Base-by-base conservation (phyloP, 208 protist species). In the Trypanosoma scelopori region DNA sequence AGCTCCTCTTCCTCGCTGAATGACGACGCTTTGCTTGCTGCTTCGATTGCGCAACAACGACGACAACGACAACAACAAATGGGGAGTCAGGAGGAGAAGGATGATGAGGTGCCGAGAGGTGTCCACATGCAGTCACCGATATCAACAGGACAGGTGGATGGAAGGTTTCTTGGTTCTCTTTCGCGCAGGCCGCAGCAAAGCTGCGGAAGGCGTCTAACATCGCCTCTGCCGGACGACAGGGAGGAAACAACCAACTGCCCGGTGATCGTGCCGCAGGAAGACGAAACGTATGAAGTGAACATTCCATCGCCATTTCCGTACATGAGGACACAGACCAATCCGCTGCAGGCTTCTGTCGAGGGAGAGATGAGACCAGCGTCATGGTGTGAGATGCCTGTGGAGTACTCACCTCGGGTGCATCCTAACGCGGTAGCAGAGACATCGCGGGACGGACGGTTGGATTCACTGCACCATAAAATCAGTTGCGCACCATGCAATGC, bases 151-250 rank as follows among this genome's bases (percentile, higher is more conserved):
- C 43, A 16, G 11, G 27, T 16, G 5, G 5, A 50, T 50, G 27
- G 12, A 50, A 16, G 13, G 9, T 18, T 15, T 62, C 25, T 18
- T 9, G 18, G 25, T 7, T 27, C 22, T 32, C 15, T 27, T 1
- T 51, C 35, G 30, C 16, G 28, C 49, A 43, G 27, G 39, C 22
- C 27, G 18, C 4, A 41, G 27, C 58, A 55, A 22, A 28, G n/a
- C 3, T 28, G 23, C 12, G 20, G 3, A 20, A 45, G 46, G 15
- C 58, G 58, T 4, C n/a, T 64, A 28, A 53, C 45, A 32, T 64
- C 58, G 45, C 58, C 58, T 32, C n/a, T 64, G 23, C 47, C 58
- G 13, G 58, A 55, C 25, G 48, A 55, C 43, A 32, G 41, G 11
- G 28, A 30, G 30, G 39, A 30, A 15, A 25, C 6, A 6, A 16